phyloP scores from a whole-genome alignment of 1,139 yeast species.

The Taphrina flavorubra region DNA sequence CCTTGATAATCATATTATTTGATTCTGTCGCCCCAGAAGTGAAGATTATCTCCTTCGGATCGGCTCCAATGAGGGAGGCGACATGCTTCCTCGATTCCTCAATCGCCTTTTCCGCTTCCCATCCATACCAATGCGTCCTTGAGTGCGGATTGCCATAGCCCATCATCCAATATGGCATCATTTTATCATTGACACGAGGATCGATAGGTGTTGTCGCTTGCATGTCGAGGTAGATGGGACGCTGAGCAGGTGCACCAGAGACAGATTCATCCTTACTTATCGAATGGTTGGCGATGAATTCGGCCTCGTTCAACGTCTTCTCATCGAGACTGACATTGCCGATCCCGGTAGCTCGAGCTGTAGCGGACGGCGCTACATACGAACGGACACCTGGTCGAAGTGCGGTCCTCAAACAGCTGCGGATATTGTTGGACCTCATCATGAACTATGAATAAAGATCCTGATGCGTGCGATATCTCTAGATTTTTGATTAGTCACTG shows the following conservation, averaged over 20 bases:
- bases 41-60: slow-evolving; percentile 93
- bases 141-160: slow-evolving; percentile 97
- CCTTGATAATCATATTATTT: slow-evolving; percentile 91
- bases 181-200: slow-evolving; percentile 92
- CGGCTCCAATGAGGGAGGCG: slow-evolving; percentile 86
- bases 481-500: slow-evolving; percentile 8
- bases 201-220: slow-evolving; percentile 99
- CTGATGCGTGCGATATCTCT: too few species aligned
- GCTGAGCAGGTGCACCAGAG: slow-evolving; percentile 50
- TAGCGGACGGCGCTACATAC: slow-evolving; percentile 25
- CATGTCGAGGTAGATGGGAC: slow-evolving; percentile 92
- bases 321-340: slow-evolving; percentile 28
- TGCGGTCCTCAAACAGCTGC: slow-evolving; percentile 15
- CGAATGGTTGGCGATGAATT: slow-evolving; percentile 33
- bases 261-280: slow-evolving; percentile 23
- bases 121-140: slow-evolving; percentile 96
- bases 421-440: slow-evolving; percentile 18
- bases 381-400: background rate
- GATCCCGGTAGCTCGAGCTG: slow-evolving; percentile 27
- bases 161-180: slow-evolving; percentile 92
- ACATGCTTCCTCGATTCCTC: slow-evolving; percentile 82
- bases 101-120: slow-evolving; percentile 96
- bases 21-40: slow-evolving; percentile 98
- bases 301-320: slow-evolving; percentile 32
- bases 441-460: background rate